Base-by-base conservation (phyloP, 495 filamentous ascomycete species). In the Penicillium desertorum region DNA sequence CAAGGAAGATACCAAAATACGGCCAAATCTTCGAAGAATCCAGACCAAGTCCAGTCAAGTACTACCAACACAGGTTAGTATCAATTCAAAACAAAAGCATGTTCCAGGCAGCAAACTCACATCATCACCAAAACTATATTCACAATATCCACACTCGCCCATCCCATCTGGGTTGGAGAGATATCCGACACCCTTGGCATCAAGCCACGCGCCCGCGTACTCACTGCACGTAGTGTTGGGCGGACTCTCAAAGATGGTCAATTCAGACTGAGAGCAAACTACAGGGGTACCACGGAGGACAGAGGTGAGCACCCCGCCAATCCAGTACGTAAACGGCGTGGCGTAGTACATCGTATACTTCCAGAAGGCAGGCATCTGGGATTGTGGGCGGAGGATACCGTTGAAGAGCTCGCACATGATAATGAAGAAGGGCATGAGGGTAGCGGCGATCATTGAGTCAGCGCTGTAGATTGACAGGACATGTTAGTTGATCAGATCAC, bases 301-400 rank as follows among this genome's bases (percentile, higher is more conserved):
- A 0, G 88, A 88, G 0, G 84, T 81, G 3, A 92, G 78, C 54
- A 91, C 88, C 25, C 90, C 91, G 20, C 84, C 79, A 62, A 96
- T 88, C 47, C 95, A 84, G 23, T 90, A 86, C 0, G 88, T 93
- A 72, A 96, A 95, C 0, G 92, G 92, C 51, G 90, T 87, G 3
- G 90, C 76, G 58, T 92, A 78, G 75, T 93, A 92, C 54, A 94
- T 79, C 78, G 88, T 91, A 14, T 80, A 81, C 11, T 83, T 80
- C 86, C 90, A 96, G 72, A 92, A 92, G 2, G 60, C 73, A n/a
- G 89, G 89, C 72, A 95, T 90, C 59, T 88, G 84, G 1, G 83
- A 78, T 32, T 83, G 83, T 0, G 88, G 90, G 46, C 90, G 86
- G n/a, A 91, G 84, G 50, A 94, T 88, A 59, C 91, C 91, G 68